Evolutionary conservation across 2,329 filamentous ascomycete species (phyloP), one percentile per base, ranked within the genome.

Genomic region (Cercospora zeina): DNA sequence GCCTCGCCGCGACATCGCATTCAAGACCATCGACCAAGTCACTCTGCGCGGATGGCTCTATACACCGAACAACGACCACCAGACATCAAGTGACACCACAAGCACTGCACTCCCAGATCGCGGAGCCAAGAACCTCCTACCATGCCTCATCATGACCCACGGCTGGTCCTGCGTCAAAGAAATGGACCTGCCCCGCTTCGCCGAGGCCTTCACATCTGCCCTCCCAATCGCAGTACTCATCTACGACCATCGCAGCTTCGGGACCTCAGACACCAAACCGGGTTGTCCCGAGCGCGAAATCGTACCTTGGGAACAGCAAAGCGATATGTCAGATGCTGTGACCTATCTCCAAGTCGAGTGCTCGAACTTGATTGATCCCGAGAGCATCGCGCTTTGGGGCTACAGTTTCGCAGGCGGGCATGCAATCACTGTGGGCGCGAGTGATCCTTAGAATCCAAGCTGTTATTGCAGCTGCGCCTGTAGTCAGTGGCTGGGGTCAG

Each of bases 151-250:
- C n/a, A 42, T 55, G 33, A 27, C 14, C 33, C 53, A 55, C 33
- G 33, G 53, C 34, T 55, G 33, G 53, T 55, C 53, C 19, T 55
- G 33, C 21, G 33, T 55, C 10, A 55, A 55, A 37, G 53, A 55
- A 55, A 55, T 55, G 33, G 53, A 55, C n/a, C 53, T 55, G 5
- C 34, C 53, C 2, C 31, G 24, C 2, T 55, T 37, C 19, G 53
- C 53, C 7, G 14, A 31, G 39, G 53, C 53, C 53, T 37, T 39
- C 21, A 30, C 34, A 10, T n/a, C 34, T 14, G n/a, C 53, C 11
- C 16, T 55, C 14, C 58, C 53, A 2, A 55, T 55, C 8, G 30
- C 53, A 19, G 34, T 39, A 16, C 53, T 55, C 30, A 27, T 55
- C 53, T 39, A 55, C 53, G 53, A 39, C 19, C 53, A 55, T 39